phyloP scores from a whole-genome alignment of 1,139 yeast species.

The Maudiozyma humilis region DNA sequence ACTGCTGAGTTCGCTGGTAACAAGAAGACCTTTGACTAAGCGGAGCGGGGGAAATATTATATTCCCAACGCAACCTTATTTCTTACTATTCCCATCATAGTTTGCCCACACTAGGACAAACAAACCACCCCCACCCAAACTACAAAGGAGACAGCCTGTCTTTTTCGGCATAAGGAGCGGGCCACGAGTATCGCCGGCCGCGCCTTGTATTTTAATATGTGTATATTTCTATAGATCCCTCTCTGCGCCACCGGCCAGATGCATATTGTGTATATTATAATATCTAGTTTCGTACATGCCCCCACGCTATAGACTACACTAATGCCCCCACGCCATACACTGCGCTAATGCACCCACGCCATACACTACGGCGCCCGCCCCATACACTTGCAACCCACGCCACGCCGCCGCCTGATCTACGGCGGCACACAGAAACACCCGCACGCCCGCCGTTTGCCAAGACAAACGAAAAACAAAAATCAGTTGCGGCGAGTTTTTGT shows the following conservation, averaged over 20 bases:
- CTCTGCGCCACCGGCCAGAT: neutral
- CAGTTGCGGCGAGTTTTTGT: neutral
- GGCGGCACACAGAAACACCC: neutral
- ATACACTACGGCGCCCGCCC: neutral
- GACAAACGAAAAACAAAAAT: too few relatives aligned
- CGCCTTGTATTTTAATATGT: slow-evolving; percentile 1
- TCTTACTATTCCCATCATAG: too few relatives aligned
- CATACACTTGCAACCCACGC: neutral
- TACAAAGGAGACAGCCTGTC: neutral
- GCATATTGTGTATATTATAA: slow-evolving; percentile 3
- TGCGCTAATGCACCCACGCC: neutral
- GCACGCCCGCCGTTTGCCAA: neutral
- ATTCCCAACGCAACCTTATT: neutral
- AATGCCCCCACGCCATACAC: neutral
- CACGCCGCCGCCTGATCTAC: neutral
- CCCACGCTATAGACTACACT: neutral
- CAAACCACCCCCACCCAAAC: too few relatives aligned
- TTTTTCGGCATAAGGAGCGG: neutral
- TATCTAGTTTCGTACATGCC: neutral
- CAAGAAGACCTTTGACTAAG: slow-evolving; percentile 70
- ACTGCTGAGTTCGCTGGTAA: slow-evolving; percentile 59
- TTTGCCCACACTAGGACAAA: too few relatives aligned
- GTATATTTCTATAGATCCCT: slow-evolving; percentile 2
- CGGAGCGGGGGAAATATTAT: neutral
- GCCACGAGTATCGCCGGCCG: neutral